phyloP scores from a whole-genome alignment of 768 basidiomycete species.

The Rubroboletus pulcherrimus region DNA sequence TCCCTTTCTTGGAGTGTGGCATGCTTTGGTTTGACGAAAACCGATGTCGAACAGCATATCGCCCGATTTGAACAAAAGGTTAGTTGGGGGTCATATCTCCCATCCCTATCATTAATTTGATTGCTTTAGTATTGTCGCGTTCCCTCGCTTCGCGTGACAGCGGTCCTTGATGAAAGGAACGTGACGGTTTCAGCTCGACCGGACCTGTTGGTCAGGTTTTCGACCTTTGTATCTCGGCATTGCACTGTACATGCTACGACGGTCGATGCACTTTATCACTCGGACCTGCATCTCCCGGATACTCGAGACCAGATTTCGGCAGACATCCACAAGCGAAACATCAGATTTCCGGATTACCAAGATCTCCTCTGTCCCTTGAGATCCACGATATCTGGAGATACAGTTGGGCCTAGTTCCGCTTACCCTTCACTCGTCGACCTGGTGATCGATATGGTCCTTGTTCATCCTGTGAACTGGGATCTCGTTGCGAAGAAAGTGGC shows the following conservation, averaged over 20 bases:
- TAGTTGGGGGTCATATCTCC: neutral
- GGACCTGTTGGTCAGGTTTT: constrained; percentile 44
- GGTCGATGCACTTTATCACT: constrained; percentile 54
- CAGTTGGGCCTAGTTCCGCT: constrained; percentile 22
- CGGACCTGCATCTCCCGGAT: constrained; percentile 14
- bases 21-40: constrained; percentile 32
- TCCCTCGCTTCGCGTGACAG: constrained; percentile 44
- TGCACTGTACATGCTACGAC: constrained; percentile 41
- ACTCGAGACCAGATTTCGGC: constrained; percentile 40
- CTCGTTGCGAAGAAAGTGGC: constrained; percentile 34
- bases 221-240: constrained; percentile 32
- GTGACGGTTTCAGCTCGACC: constrained; percentile 60
- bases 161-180: constrained; percentile 43
- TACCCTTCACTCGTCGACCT: constrained; percentile 35
- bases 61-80: constrained; percentile 23
- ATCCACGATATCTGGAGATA: constrained; percentile 43
- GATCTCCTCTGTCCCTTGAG: constrained; percentile 49
- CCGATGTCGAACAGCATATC: constrained; percentile 26
- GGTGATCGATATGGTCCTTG: constrained; percentile 40
- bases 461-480: constrained; percentile 53
- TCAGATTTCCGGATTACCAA: constrained; percentile 46
- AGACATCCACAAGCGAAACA: constrained; percentile 42
- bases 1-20: constrained; percentile 45
- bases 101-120: neutral
- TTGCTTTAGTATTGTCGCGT: constrained; percentile 10